Evolutionary conservation across 2,329 filamentous ascomycete species (phyloP), one percentile per base, ranked within the genome.

Genomic region (Nigrograna mackinnonii): DNA sequence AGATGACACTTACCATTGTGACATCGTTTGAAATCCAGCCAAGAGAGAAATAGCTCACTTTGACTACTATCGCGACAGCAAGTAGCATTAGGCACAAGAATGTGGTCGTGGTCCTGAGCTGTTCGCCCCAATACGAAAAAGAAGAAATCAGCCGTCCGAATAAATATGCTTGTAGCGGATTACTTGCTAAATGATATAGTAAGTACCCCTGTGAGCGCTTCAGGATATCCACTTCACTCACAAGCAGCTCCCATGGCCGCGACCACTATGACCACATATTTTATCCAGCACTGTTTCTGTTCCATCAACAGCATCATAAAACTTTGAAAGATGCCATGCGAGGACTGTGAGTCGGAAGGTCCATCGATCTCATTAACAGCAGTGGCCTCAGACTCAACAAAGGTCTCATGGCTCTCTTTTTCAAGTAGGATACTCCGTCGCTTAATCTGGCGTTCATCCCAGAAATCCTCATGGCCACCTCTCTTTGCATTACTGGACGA

Each of bases 21-120:
- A 76, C 57, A 4, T 60, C 57, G 35, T 72, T 73, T 3, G 67
- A 66, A 1, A 52, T 45, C 49, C 55, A 71, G 4, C 74, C 74
- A 5, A 78, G 51, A 9, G 50, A 43, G 35, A 69, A 71, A 47
- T 76, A 78, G 33, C 57, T 68, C 4, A 69, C 22, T 0, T 61
- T 60, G 21, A 72, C 67, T 3, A 55, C 69, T 6, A 78, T 45
- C 1, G 75, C 73, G 4, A 78, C 64, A 13, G 78, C 57, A 50
- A 78, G 74, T 50, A 78, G 76, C 73, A 78, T 77, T 18, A 78
- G 63, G 2, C 18, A 42, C 12, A 42, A 19, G 18, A 42, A 42
- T 12, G 32, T 42, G 14, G 40, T 32, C 13, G 34, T 24, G 5
- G 34, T 37, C 17, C 40, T 22, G 4, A 42, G 20, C 11, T 42